Base-by-base conservation (phyloP, 768 basidiomycete species). In the Lentinula raphanica region DNA sequence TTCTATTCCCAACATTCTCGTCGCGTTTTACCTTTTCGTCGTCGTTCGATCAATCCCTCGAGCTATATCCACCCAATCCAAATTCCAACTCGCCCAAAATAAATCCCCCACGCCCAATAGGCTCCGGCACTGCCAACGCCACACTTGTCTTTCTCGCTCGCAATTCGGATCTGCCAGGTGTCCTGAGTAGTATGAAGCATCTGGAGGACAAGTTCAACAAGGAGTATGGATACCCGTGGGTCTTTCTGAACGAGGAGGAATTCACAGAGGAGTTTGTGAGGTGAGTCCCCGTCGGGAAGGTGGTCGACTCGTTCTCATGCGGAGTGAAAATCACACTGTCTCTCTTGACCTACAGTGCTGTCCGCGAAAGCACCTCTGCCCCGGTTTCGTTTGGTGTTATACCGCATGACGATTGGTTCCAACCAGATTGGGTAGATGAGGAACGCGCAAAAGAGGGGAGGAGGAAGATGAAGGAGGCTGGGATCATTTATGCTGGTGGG, bases 201-300 rank as follows among this genome's bases (percentile, higher is more conserved):
- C 72, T 93, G 60, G 94, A 96, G 72, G 83, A 88, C 60, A 73
- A 85, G 39, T 94, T 94, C 75, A 98, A 98, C 71, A 74, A 76
- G 44, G 81, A 78, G 60, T 89, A 83, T 63, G 77, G 80, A 21
- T 96, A 97, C 66, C 91, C 92, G 3, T 97, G 90, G 70, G 86
- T 93, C 25, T 89, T 97, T 72, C 75, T 98, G 59, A 96, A 96
- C 68, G 94, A 97, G 49, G 81, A 83, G 61, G 81, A 83, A 0
- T 96, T 96, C 70, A 75, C 80, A 13, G 84, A 87, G 1, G 80
- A 83, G 17, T 94, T 95, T 72, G 90, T 86, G 67, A 73, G 73
- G 82, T 84, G 66, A 32, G 28, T 32, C 25, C n/a, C n/a, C n/a
- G n/a, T n/a, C n/a, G n/a, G n/a, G n/a, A n/a, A n/a, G n/a, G n/a